Evolutionary conservation across 176 grass and related monocot species (phyloP).

Genomic region (Aegilops longissima): DNA sequence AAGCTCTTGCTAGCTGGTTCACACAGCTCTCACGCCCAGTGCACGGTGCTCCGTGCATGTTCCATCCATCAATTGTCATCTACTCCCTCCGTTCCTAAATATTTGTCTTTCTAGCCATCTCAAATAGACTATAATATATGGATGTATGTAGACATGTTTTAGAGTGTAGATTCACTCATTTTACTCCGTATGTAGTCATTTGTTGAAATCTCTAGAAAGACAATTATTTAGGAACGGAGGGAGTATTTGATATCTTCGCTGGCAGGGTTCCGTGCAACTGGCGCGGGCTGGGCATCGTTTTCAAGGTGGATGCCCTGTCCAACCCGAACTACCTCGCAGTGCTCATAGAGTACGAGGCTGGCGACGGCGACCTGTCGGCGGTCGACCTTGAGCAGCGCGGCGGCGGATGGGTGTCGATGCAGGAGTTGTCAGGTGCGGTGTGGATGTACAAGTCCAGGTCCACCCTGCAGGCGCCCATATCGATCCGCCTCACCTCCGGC

Average conservation of each 20-base stretch:
- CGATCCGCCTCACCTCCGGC: slow-evolving; percentile 42
- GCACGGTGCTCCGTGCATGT: too few relatives aligned
- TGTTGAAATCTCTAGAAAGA: too few relatives aligned
- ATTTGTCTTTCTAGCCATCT: too few relatives aligned
- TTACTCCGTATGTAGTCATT: too few relatives aligned
- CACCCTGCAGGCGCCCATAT: slow-evolving; percentile 45
- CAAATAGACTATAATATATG: too few relatives aligned
- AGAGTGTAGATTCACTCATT: too few relatives aligned
- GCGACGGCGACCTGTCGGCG: slow-evolving; percentile 60
- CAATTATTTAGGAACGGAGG: too few relatives aligned
- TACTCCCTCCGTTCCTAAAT: not conserved
- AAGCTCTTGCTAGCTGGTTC: too few relatives aligned
- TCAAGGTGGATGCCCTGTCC: too few relatives aligned
- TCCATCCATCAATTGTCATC: not conserved
- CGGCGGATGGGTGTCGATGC: slow-evolving; percentile 39
- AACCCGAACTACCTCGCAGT: too few relatives aligned
- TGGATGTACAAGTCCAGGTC: slow-evolving; percentile 34
- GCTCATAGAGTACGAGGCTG: slow-evolving; percentile 48
- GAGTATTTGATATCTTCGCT: not conserved
- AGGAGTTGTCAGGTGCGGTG: slow-evolving; percentile 58
- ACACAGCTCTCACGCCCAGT: not conserved
- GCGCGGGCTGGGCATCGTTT: slow-evolving; percentile 45
- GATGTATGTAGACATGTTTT: too few relatives aligned
- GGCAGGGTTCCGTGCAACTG: slow-evolving; percentile 72
- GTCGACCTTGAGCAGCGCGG: slow-evolving; percentile 51